Percentiles rank a stretch among this genome's conserved stretches.
Conservation (phyloP, 1,284 basidiomycete species). For the Boletus semigastroideus region DNA sequence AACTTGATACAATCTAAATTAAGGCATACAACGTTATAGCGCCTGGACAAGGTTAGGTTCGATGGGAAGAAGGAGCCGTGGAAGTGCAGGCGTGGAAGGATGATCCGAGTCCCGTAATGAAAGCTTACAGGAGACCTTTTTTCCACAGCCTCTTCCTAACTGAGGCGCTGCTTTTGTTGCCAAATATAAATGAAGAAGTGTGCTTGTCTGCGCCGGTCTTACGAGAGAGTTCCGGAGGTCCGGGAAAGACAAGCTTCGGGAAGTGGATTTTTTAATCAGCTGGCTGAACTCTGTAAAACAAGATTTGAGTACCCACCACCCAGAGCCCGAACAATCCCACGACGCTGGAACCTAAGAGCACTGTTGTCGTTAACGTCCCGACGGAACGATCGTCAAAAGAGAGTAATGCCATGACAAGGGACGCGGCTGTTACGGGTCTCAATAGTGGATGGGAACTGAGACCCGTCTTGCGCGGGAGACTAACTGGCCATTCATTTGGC, state of each 20-base stretch:
- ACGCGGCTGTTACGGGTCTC: constrained; percentile 51
- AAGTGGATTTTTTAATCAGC: constrained; percentile 14
- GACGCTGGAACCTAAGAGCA: constrained; percentile 48
- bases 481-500: constrained; percentile 39
- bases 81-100: constrained; percentile 12
- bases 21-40: constrained; percentile 12
- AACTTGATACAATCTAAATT: constrained; percentile 16
- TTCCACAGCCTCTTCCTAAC: constrained; percentile 67
- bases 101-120: constrained; percentile 23
- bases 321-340: constrained; percentile 70
- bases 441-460: constrained; percentile 58
- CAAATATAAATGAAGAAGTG: constrained; percentile 75
- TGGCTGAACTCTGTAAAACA: constrained; percentile 9
- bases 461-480: constrained; percentile 24
- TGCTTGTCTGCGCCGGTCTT: constrained; percentile 80
- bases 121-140: constrained; percentile 36
- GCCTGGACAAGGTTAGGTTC: constrained; percentile 33
- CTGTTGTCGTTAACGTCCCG: constrained; percentile 53
- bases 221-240: constrained; percentile 54
- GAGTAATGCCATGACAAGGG: constrained; percentile 55
- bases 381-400: constrained; percentile 63
- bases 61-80: constrained; percentile 4
- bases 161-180: constrained; percentile 72
- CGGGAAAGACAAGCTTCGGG: constrained; percentile 61
- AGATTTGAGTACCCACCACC: constrained; percentile 51